Evolutionary conservation across 768 basidiomycete species (phyloP).

Genomic region (Suillus americanus): DNA sequence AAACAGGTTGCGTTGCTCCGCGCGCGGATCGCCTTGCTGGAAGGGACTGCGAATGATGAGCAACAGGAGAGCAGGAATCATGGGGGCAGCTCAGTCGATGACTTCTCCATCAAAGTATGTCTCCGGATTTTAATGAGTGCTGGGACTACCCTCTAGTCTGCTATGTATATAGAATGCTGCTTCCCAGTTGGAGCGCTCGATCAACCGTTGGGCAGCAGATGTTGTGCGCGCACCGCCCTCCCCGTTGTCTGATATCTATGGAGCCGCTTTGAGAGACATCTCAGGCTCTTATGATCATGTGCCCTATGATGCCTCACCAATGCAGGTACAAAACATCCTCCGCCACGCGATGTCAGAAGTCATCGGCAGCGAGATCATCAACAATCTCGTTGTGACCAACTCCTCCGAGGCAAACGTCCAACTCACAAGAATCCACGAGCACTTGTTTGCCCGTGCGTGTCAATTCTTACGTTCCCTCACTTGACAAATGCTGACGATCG

Average conservation of each 20-base stretch:
- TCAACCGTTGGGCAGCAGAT: slow-evolving; percentile 89
- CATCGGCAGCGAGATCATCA: slow-evolving; percentile 74
- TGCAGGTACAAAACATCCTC: slow-evolving; percentile 77
- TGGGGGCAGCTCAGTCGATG: slow-evolving; percentile 71
- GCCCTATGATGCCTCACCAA: slow-evolving; percentile 48
- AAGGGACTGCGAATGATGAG: slow-evolving; percentile 53
- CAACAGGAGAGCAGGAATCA: slow-evolving; percentile 30
- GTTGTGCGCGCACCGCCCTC: slow-evolving; percentile 58
- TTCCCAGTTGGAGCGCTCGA: slow-evolving; percentile 74
- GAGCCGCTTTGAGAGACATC: slow-evolving; percentile 61
- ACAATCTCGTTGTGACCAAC: slow-evolving; percentile 84
- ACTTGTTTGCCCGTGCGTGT: slow-evolving; percentile 74
- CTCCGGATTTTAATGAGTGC: not conserved
- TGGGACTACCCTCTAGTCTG: not conserved
- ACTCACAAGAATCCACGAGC: slow-evolving; percentile 84
- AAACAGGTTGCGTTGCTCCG: slow-evolving; percentile 74
- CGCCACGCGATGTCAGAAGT: slow-evolving; percentile 80
- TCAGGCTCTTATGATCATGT: slow-evolving; percentile 48
- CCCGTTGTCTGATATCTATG: slow-evolving; percentile 51
- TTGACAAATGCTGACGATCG: slow-evolving; percentile 1
- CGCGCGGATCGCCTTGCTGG: slow-evolving; percentile 68
- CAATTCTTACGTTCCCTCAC: not conserved
- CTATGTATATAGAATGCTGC: slow-evolving; percentile 62
- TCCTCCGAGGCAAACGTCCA: slow-evolving; percentile 83
- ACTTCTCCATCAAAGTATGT: slow-evolving; percentile 83